These are phyloP conservation scores for Penicillium sp. DNA, from an alignment of 2,329 filamentous ascomycete genomes.

Conservation along the genomic window DNA sequence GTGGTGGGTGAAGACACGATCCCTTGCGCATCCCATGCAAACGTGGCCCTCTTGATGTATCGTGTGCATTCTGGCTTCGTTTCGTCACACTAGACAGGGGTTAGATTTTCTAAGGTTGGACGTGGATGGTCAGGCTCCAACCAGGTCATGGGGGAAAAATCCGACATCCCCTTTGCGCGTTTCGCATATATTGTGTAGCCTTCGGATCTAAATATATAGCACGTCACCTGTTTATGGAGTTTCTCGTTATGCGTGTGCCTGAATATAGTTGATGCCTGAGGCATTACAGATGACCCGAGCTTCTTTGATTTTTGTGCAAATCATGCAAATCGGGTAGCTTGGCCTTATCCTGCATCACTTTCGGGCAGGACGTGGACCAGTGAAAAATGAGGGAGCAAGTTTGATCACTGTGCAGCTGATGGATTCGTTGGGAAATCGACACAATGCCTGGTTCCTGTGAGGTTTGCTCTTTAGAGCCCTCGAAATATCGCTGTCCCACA, in stretches of 20 bases:
- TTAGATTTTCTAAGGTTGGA: conserved; percentile 2
- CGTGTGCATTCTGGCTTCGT: conserved; percentile 18
- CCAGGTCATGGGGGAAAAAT: neutral
- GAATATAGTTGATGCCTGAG: conserved; percentile 1
- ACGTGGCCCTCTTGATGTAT: conserved; percentile 24
- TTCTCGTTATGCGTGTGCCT: too few species aligned
- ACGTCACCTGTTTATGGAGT: neutral
- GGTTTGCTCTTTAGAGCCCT: conserved; percentile 38
- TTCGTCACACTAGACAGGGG: conserved; percentile 22
- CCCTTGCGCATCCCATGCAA: conserved; percentile 20
- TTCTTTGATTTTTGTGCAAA: conserved; percentile 4
- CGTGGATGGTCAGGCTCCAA: conserved; percentile 4
- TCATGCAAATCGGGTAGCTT: conserved; percentile 3
- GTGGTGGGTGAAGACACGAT: conserved; percentile 9
- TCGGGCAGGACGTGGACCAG: neutral
- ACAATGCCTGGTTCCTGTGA: conserved; percentile 37
- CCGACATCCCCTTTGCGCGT: conserved; percentile 18
- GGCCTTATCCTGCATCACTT: conserved; percentile 1
- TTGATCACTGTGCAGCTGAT: conserved; percentile 14
- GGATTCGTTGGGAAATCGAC: conserved; percentile 9
- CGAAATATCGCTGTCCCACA: conserved; percentile 42
- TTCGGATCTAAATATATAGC: conserved; percentile 1
- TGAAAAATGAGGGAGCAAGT: conserved; percentile 18
- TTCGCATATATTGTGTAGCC: conserved; percentile 22
- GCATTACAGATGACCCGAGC: conserved; percentile 6